Conservation (phyloP, 805 yeast genomes). For the Saturnispora sanitii region DNA sequence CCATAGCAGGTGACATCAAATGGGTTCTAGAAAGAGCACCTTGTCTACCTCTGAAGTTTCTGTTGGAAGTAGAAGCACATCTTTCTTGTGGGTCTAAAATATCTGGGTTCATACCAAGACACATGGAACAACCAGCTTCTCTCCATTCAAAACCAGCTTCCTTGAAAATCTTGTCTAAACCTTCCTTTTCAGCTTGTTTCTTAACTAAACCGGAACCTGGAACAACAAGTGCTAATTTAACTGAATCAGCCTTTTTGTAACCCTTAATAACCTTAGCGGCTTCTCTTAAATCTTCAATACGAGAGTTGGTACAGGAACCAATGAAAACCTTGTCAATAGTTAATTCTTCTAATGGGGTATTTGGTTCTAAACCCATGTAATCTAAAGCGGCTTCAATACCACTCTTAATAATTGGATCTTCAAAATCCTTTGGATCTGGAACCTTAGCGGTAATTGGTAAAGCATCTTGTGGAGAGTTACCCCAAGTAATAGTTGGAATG, state of each 20-base stretch:
- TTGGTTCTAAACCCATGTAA: constrained; percentile 86
- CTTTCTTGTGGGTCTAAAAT: constrained; percentile 90
- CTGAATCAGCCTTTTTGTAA: constrained; percentile 70
- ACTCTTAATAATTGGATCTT: constrained; percentile 64
- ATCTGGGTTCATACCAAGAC: constrained; percentile 99
- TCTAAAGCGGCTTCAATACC: constrained; percentile 87
- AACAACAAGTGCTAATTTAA: constrained; percentile 79
- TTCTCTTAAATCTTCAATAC: constrained; percentile 92
- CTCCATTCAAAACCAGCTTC: constrained; percentile 98
- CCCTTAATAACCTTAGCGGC: constrained; percentile 94
- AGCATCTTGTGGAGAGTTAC: constrained; percentile 98
- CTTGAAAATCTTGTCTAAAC: constrained; percentile 80
- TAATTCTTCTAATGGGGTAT: constrained; percentile 68
- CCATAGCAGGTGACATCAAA: constrained; percentile 98
- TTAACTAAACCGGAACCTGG: constrained; percentile 97
- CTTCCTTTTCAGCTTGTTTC: constrained; percentile 89
- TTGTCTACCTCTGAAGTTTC: constrained; percentile 98
- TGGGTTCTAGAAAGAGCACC: constrained; percentile 95
- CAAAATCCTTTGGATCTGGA: constrained; percentile 75
- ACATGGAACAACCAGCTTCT: constrained; percentile 99
- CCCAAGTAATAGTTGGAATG: constrained; percentile 97
- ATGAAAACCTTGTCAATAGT: constrained; percentile 87
- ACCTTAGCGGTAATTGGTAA: constrained; percentile 83
- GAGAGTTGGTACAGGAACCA: constrained; percentile 96
- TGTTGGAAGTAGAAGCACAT: constrained; percentile 97